phyloP scores from a whole-genome alignment of 1,139 yeast species.

The Blastobotrys malaysiensis region DNA sequence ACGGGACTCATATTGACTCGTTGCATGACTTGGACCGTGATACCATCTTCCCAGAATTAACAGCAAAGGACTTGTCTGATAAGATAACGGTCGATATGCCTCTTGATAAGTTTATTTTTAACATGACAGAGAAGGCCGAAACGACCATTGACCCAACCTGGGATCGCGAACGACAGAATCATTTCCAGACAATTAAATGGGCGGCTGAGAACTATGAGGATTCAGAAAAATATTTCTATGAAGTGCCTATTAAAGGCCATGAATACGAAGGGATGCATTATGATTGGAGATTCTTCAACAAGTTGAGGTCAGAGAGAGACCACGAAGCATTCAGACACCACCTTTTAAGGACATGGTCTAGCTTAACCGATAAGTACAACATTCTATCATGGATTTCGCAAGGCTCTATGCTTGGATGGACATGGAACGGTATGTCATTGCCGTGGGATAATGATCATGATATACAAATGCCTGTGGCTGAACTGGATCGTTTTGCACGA shows the following conservation, averaged over 20 bases:
- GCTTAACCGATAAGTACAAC: conserved; percentile 49
- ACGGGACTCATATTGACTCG: not conserved
- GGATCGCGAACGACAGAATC: conserved; percentile 17
- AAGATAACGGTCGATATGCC: conserved; percentile 19
- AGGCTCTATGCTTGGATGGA: conserved; percentile 65
- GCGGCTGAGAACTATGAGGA: conserved; percentile 18
- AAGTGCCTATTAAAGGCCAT: conserved; percentile 23
- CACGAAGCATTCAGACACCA: conserved; percentile 40
- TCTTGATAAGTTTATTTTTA: conserved; percentile 18
- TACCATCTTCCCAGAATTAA: conserved; percentile 14
- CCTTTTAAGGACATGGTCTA: conserved; percentile 52
- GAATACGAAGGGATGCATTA: conserved; percentile 42
- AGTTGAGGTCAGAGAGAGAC: conserved; percentile 33
- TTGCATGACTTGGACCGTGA: not conserved
- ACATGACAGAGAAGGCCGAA: conserved; percentile 15
- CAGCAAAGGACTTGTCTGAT: conserved; percentile 12
- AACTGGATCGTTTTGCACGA: conserved; percentile 47
- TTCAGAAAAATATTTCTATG: conserved; percentile 28
- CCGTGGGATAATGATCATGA: conserved; percentile 75
- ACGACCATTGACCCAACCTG: conserved; percentile 11
- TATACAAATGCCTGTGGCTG: conserved; percentile 61
- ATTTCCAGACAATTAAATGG: conserved; percentile 20
- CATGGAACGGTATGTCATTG: conserved; percentile 60
- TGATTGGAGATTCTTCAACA: conserved; percentile 68
- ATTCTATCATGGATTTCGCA: conserved; percentile 60